Evolutionary conservation across 306 rosid species (phyloP), one percentile per base, ranked within the genome.

Genomic region (Trifolium fragiferum): DNA sequence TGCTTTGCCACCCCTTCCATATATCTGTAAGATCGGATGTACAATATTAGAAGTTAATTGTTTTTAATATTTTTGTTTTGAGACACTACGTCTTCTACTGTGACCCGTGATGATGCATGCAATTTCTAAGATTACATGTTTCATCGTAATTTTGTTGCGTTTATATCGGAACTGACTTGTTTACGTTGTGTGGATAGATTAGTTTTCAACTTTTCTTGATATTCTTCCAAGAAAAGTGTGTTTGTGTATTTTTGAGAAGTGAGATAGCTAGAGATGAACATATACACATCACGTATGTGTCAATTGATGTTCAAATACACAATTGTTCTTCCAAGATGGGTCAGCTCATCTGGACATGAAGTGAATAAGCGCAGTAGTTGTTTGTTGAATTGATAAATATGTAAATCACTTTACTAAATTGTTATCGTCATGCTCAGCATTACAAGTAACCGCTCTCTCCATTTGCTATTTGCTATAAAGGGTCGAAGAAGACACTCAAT

Each of bases 31-130:
- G 64, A 18, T 32, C 25, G 59, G 47, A 40, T 58, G 49, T 49
- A 58, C 58, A 65, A 44, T 53, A 44, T 38, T 59, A 59, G 79
- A 74, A 23, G 47, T 32, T 57, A 23, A 10, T 32, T 66, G n/a
- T 66, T 21, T 4, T 13, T 10, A 37, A 21, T 18, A 20, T 5
- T n/a, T 65, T 65, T 61, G 23, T 44, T 59, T 37, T 5, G 1
- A 49, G 79, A 25, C 1, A 9, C 35, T 49, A 64, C 37, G 55
- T 12, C 21, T 19, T 21, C 33, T 40, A 57, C 38, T 10, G 33
- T 73, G 44, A 57, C 15, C 53, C 23, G 38, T 4, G 41, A 57
- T 38, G 51, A 7, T 64, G 61, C 49, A 41, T 73, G 75, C 41
- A 53, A 58, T 67, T 74, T 73, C 57, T 35, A 73, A 13, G 44